Base-by-base conservation (phyloP, 345 rosid genomes). In the Acer yangbiense region DNA sequence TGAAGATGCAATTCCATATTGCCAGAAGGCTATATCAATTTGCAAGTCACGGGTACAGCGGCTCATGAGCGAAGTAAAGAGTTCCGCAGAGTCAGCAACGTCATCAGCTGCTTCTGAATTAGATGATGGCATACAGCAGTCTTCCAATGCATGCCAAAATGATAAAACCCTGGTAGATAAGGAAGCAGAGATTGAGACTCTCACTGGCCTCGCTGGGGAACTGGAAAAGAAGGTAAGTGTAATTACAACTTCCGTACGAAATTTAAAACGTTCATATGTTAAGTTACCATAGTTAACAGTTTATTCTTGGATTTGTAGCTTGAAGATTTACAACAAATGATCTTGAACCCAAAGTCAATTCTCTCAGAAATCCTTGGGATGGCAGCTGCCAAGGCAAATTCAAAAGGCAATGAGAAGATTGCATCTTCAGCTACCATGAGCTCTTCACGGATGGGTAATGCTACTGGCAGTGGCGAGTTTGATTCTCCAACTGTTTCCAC, bases 301-400 rank as follows among this genome's bases (percentile, higher is more conserved):
- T 16, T 3, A 32, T 79, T 62, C 50, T 57, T 77, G 74, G 69
- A 20, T 72, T 17, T 86, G 86, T 88, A 96, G 99, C 97, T 92
- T 79, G 98, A 94, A 81, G 99, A 94, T 91, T 88, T 96, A 67
- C 94, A 91, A 63, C 97, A 89, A 80, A 82, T 84, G 68, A 88
- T 78, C 35, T 65, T 82, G 70, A 88, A 94, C 83, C 97, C 98
- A 9, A 86, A 82, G 71, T 90, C 92, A 9, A 74, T 92, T 63
- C 92, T 96, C 52, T 80, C 92, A 12, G 98, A 94, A 81, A 85
- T 96, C 65, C 85, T 96, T 65, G 97, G 91, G 69, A 86, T 91
- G 69, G 88, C 81, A 9, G 71, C 94, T 68, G 88, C 88, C 21
- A 89, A 85, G 82, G 85, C 76, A 44, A 35, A 35, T 35, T 35